Percentiles rank a stretch among this genome's conserved stretches.
phyloP scores from a whole-genome alignment of 2,329 filamentous ascomycete species.

The Dendryphion nanum region DNA sequence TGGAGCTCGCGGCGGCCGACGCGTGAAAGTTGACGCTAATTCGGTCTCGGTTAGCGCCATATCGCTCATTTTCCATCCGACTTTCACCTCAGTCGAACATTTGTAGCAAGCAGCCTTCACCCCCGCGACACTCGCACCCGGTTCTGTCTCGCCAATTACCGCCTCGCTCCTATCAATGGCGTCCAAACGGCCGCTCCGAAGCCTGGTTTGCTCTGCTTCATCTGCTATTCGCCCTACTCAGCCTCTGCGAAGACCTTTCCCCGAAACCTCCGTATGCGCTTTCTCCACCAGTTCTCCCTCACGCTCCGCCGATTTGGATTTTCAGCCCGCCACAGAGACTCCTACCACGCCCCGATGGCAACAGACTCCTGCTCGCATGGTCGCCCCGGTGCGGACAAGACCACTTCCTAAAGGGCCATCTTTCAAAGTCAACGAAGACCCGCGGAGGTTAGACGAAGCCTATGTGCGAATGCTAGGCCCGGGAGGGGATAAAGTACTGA shows the following conservation, averaged over 20 bases:
- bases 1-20: conserved; percentile 3
- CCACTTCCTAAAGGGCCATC: conserved; percentile 54
- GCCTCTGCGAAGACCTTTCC: conserved; percentile 14
- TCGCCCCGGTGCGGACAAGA: conserved; percentile 54
- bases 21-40: conserved; percentile 4
- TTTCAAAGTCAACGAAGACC: conserved; percentile 75
- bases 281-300: conserved; percentile 28
- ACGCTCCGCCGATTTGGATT: conserved; percentile 27
- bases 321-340: too few species aligned
- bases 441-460: conserved; percentile 70
- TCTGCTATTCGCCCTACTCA: conserved; percentile 26
- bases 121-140: too few species aligned
- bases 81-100: too few species aligned
- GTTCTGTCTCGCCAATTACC: too few species aligned
- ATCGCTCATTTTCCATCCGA: neutral
- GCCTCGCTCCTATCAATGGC: conserved; percentile 41
- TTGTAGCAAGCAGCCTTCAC: too few species aligned
- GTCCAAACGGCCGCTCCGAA: conserved; percentile 45
- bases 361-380: conserved; percentile 48
- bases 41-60: neutral
- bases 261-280: conserved; percentile 37
- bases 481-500: conserved; percentile 69
- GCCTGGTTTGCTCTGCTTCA: conserved; percentile 24
- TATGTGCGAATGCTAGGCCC: conserved; percentile 75
- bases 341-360: conserved; percentile 48